Percentiles rank a stretch among this genome's conserved stretches.
Conservation (phyloP, 345 rosid genomes). For the Angophora floribunda region DNA sequence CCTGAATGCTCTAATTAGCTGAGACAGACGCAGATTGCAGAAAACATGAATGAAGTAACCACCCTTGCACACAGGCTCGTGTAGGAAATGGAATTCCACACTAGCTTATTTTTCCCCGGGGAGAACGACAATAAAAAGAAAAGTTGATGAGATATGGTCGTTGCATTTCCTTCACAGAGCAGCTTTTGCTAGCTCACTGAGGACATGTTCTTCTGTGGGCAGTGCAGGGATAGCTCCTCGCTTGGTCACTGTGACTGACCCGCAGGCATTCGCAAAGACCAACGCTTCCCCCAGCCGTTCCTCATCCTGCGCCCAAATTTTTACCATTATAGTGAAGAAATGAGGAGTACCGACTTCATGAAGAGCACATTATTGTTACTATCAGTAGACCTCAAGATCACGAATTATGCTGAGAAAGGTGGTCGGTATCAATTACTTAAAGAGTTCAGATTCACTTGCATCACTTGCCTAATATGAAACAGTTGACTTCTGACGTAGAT, state of each 20-base stretch:
- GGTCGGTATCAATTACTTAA: background rate
- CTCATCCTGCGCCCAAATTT: constrained; percentile 49
- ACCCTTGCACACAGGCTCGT: background rate
- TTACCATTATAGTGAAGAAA: background rate
- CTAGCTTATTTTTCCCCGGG: background rate
- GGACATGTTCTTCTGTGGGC: constrained; percentile 69
- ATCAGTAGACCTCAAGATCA: background rate
- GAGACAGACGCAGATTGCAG: background rate
- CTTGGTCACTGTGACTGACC: constrained; percentile 71
- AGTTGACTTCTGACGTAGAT: background rate
- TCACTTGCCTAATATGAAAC: background rate
- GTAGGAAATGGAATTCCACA: background rate
- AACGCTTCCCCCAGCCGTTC: constrained; percentile 64
- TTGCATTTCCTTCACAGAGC: background rate
- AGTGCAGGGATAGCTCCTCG: constrained; percentile 91
- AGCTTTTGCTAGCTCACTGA: constrained; percentile 18
- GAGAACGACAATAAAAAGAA: background rate
- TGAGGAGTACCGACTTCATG: background rate
- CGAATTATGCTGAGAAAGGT: background rate
- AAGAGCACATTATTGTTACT: background rate
- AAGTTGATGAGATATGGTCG: background rate
- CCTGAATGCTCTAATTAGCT: background rate
- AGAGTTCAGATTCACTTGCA: background rate
- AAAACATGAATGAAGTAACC: background rate
- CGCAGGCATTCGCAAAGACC: constrained; percentile 72